Base-by-base conservation (phyloP, 1,284 basidiomycete genomes). In the Takashimella tepidaria region DNA sequence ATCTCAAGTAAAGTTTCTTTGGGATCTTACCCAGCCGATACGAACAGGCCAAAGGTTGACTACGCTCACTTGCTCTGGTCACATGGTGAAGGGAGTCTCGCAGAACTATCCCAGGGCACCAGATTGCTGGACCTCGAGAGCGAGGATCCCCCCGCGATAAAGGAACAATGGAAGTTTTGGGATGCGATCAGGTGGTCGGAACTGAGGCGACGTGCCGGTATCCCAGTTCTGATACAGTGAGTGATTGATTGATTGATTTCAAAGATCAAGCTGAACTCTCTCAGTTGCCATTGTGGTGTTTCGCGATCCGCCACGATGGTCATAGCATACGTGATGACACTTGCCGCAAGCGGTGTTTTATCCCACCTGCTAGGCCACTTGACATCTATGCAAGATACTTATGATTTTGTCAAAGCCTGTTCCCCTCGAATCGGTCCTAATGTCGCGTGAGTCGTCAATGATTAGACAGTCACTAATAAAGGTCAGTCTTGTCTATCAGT, bases 51-150 rank as follows among this genome's bases (percentile, higher is more conserved):
- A 0, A 80, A 80, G 21, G 83, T 95, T 78, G 84, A 91, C 69
- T 97, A 97, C 72, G 84, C 92, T 73, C 95, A 96, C 76, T 81
- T 97, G 24, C 83, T 84, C 49, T 97, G 93, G 93, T 92, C 90
- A 31, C 95, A 98, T 74, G 91, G 90, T 23, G 89, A 95, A 76
- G 80, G 85, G 53, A 87, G 95, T 63, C 83, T 98, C 48, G 89
- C 92, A 69, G 83, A 44, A 73, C 79, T 60, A 20, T 66, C 67
- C 3, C 22, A 22, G 8, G 49, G 20, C 4, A 64, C 61, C 8
- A 54, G 41, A 20, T 53, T 69, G 45, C 43, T 43, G 12, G 62
- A 69, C 23, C 20, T 72, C 3, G 23, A 60, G 16, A 31, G 57
- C 3, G 40, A 11, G 2, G 16, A 40, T 21, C 27, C 49, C 47